These are phyloP conservation scores for Syncephalastrum monosporum DNA, from an alignment of 371 early-diverging fungal species.

Conservation along the genomic window DNA sequence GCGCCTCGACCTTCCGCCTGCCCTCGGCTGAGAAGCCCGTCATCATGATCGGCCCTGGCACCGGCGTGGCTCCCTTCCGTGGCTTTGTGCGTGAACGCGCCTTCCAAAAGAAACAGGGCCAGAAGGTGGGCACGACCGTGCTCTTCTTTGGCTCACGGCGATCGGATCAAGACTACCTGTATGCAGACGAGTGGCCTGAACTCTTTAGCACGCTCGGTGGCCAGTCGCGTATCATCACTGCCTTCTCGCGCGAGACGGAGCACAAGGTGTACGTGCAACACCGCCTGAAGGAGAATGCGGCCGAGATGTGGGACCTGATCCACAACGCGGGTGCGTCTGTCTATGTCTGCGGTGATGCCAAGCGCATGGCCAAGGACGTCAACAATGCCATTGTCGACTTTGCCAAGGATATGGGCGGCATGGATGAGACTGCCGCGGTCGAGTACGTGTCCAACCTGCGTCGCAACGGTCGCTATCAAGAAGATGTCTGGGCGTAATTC, in stretches of 20 bases:
- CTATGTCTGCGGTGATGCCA: constrained; percentile 94
- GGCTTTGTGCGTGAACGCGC: constrained; percentile 90
- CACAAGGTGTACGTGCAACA: constrained; percentile 88
- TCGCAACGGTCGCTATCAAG: constrained; percentile 77
- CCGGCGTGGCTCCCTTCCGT: constrained; percentile 92
- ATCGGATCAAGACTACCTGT: constrained; percentile 77
- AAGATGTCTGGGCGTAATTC: constrained; percentile 88
- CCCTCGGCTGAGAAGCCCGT: constrained; percentile 78
- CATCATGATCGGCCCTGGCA: constrained; percentile 95
- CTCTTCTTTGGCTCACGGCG: constrained; percentile 92
- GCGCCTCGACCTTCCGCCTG: constrained; percentile 78
- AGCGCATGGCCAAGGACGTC: constrained; percentile 92
- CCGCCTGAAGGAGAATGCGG: constrained; percentile 58
- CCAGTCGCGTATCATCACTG: constrained; percentile 64
- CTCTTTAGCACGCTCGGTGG: constrained; percentile 53
- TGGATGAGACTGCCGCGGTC: constrained; percentile 64
- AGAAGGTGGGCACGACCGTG: constrained; percentile 73
- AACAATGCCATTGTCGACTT: constrained; percentile 60
- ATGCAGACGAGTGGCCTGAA: constrained; percentile 74
- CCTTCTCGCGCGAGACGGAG: constrained; percentile 78
- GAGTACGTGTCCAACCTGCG: constrained; percentile 76
- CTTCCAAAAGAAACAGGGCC: constrained; percentile 36
- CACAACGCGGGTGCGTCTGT: constrained; percentile 59
- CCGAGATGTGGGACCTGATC: constrained; percentile 69
- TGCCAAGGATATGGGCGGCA: constrained; percentile 64